Percentiles rank a stretch among this genome's conserved stretches.
These are phyloP conservation scores for Lycium barbarum DNA, from an alignment of 257 asterid genomes.

Conservation along the genomic window DNA sequence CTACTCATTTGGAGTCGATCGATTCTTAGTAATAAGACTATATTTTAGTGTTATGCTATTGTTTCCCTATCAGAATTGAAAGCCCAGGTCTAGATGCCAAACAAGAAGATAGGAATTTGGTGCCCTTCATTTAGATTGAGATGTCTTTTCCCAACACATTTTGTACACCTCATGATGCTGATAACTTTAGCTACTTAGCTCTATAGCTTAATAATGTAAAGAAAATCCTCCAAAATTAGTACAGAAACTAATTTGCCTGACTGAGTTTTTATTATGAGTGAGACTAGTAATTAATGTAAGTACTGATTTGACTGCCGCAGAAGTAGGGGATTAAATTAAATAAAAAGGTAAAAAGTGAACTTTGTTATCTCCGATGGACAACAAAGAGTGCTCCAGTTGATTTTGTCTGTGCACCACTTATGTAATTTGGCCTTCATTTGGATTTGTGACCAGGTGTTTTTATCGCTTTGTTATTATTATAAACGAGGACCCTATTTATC, in stretches of 20 bases:
- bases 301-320: not conserved
- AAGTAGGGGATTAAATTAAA: not conserved
- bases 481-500: not conserved
- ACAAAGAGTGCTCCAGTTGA: not conserved
- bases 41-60: not conserved
- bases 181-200: not conserved
- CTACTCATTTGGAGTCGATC: too few relatives aligned
- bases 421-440: not conserved
- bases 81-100: not conserved
- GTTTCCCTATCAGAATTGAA: not conserved
- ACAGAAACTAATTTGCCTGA: not conserved
- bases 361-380: not conserved
- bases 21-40: not conserved
- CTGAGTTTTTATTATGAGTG: not conserved
- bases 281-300: not conserved
- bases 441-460: not conserved
- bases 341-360: not conserved
- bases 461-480: not conserved
- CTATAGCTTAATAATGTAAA: not conserved
- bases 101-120: not conserved
- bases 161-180: not conserved
- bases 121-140: not conserved
- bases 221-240: slow-evolving; percentile 8
- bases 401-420: not conserved
- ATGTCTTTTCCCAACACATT: slow-evolving; percentile 23